Base-by-base conservation (phyloP, 140 eudicot genomes). In the Anethum foeniculum region DNA sequence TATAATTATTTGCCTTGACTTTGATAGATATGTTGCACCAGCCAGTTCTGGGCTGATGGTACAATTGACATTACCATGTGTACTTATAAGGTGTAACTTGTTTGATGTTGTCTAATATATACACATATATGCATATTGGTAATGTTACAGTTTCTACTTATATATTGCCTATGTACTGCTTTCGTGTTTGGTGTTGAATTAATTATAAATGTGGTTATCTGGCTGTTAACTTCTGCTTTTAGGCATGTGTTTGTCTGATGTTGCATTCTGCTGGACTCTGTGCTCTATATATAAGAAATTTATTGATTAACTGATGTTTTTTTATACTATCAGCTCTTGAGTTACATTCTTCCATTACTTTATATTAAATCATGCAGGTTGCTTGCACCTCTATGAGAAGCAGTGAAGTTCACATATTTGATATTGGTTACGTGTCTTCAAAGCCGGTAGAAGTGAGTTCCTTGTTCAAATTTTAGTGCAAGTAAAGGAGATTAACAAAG, bases 361-460 rank as follows among this genome's bases (percentile, higher is more conserved):
- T 44, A 27, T 58, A 47, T 77, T 60, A 34, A 51, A 38, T 71
- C 15, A 5, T 83, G 75, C 88, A 92, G 98, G 86, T 94, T 81
- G 97, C 93, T 21, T 95, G 97, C 84, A 84, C 97, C 81, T 93
- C 95, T 72, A 83, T 79, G 81, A 84, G 79, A 81, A 87, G 83
- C 77, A 81, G 81, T 76, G 97, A 88, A 80, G 83, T 92, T 71
- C 58, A 30, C 77, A 90, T 95, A 60, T 92, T 82, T 81, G 99
- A 95, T 82, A 87, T 95, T 76, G 97, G 96, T 75, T 92, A 88
- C 80, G 60, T 89, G 77, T 89, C 99, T 79, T 84, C 91, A 44
- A 88, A 91, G 56, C 97, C 97, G 1, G 78, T 83, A 52, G 90
- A 91, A 87, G 99, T 92, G 85, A 84, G 95, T 74, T 81, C 80